Conservation (phyloP, 257 asterid species). For the Ilex aquifolium region DNA sequence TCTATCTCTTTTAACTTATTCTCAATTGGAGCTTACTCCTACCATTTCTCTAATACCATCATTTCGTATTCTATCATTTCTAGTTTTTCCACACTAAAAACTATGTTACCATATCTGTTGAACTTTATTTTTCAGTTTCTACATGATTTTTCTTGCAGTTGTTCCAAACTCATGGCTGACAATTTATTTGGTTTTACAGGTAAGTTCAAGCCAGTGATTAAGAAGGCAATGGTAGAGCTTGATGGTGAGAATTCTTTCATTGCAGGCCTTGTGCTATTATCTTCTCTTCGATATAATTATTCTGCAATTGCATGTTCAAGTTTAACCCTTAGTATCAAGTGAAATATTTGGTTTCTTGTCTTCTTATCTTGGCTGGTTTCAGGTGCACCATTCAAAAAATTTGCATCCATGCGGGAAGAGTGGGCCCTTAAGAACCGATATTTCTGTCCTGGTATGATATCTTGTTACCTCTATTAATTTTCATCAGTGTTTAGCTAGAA, state of each 20-base stretch:
- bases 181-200: slow-evolving; percentile 37
- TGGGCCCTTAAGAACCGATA: slow-evolving; percentile 92
- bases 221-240: slow-evolving; percentile 99
- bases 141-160: no score
- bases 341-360: not conserved
- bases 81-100: no score
- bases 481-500: not conserved
- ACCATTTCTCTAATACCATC: no score
- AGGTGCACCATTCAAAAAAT: slow-evolving; percentile 94
- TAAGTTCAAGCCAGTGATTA: slow-evolving; percentile 97
- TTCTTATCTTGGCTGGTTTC: slow-evolving; percentile 5
- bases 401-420: slow-evolving; percentile 67
- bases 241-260: slow-evolving; percentile 43
- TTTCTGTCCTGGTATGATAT: slow-evolving; percentile 62
- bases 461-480: not conserved
- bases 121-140: no score
- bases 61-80: no score
- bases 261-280: not conserved
- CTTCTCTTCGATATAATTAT: not conserved
- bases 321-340: not conserved
- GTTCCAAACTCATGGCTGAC: not conserved
- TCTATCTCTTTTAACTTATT: no score
- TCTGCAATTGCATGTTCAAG: not conserved
- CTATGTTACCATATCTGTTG: not conserved
- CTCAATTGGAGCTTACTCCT: no score